Evolutionary conservation across 2,329 filamentous ascomycete species (phyloP), one percentile per base, ranked within the genome.

Genomic region (Coleophoma eucalyptorum): DNA sequence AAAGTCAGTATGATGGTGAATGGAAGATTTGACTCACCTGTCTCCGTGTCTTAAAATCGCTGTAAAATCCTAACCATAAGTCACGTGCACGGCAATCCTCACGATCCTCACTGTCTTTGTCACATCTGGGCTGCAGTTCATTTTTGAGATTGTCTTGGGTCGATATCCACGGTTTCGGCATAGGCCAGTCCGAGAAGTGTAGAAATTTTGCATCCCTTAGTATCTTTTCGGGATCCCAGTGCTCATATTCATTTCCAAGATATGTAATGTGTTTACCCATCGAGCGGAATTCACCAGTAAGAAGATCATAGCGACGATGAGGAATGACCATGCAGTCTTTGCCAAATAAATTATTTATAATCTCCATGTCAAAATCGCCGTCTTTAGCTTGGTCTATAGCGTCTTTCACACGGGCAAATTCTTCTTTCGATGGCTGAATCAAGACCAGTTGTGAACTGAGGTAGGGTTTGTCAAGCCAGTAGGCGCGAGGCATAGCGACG

Each of bases 401-500:
- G 13, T 55, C 54, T 55, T 58, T 55, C 40, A 68, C 47, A 19
- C 48, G 48, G 4, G 35, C 19, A 43, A 81, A 76, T 50, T 86
- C 83, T 10, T 59, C 58, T 15, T 69, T 62, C 2, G 76, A 79
- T 0, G 86, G 86, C 44, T 83, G 70, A 40, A 87, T 69, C 4
- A 88, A 76, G 63, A 87, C 76, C 38, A 88, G 61, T 40, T 84
- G 75, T 2, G 81, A 82, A 0, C 82, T 81, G 11, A 89, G 72
- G 8, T 70, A 71, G 1, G 74, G 69, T 0, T 78, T 78, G 5
- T 79, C 72, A 1, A 82, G 71, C 86, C 86, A 90, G 65, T 90
- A 89, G 8, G 86, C 87, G 32, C 83, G 79, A 1, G 86, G 84
- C 78, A 89, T 84, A 3, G 85, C 85, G 4, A 86, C 76, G 1